Conservation (phyloP, 1,139 yeast genomes). For the Taphrina communis region DNA sequence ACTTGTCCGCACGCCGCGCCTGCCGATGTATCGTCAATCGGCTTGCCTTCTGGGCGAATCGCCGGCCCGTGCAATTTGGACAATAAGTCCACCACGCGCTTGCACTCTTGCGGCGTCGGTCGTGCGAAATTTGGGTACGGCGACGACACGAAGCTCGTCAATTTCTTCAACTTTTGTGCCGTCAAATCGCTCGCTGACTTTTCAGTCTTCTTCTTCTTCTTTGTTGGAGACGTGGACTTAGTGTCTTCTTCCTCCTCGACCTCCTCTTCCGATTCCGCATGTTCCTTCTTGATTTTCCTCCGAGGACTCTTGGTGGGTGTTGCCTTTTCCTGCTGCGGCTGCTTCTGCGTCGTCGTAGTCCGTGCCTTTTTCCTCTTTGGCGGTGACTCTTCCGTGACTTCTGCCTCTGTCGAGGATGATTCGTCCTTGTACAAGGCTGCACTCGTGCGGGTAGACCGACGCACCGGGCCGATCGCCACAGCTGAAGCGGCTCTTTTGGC, state of each 20-base stretch:
- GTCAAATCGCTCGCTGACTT: slow-evolving; percentile 22
- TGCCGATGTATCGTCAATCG: slow-evolving; percentile 24
- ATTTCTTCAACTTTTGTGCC: slow-evolving; percentile 35
- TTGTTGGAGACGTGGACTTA: neutral
- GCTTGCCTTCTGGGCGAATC: slow-evolving; percentile 24
- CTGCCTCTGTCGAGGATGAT: slow-evolving; percentile 20
- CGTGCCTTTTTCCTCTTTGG: neutral
- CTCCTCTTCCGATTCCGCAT: too few species aligned
- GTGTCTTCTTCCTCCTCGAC: slow-evolving; percentile 6
- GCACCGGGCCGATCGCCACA: neutral
- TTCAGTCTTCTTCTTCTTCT: slow-evolving; percentile 21
- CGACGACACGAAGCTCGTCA: slow-evolving; percentile 26
- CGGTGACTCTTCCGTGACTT: slow-evolving; percentile 9
- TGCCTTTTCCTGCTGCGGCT: neutral
- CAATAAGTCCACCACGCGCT: slow-evolving; percentile 23
- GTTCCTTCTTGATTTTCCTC: slow-evolving; percentile 19
- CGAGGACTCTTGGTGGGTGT: slow-evolving; percentile 5
- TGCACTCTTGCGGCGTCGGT: slow-evolving; percentile 37
- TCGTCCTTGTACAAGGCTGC: slow-evolving; percentile 22
- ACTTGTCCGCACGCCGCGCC: slow-evolving; percentile 41
- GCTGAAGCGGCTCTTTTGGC: slow-evolving; percentile 11
- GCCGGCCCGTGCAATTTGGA: slow-evolving; percentile 34
- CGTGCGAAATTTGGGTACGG: slow-evolving; percentile 35
- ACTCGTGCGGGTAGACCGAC: slow-evolving; percentile 18
- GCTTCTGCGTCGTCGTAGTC: neutral